Base-by-base conservation (phyloP, 768 basidiomycete genomes). In the Tubosaeta sp. region DNA sequence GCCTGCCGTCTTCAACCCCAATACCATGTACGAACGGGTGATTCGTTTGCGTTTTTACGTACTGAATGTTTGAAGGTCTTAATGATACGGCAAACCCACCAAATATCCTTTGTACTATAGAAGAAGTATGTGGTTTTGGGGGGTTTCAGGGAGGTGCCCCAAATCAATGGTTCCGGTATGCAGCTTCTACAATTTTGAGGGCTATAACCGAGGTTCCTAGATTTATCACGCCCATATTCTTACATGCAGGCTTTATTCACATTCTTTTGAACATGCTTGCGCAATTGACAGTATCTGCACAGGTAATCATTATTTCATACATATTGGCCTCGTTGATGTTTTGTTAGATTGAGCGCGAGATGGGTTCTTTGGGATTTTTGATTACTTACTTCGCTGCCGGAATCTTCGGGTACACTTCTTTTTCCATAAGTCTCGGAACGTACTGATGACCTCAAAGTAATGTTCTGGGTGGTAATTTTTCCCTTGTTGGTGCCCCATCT, bases 201-300 rank as follows among this genome's bases (percentile, higher is more conserved):
- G 75, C 72, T 78, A 21, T 59, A 44, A 64, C 39, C 16, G 35
- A 6, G 27, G 40, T 6, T 27, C 45, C 29, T 58, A 88, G 90
- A 55, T 94, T 94, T 63, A 86, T 94, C 58, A 83, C 85, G 2
- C 80, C 94, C 9, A 87, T 95, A 45, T 96, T 98, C 64, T 70
- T 97, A 6, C 95, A 98, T 59, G 96, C 92, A 11, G 95, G 95
- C n/a, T 76, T 99, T 51, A 75, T 99, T n/a, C 95, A 99, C 65
- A 76, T 95, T 31, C 57, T 86, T 4, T 63, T 99, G 53, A 99
- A 99, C 64, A 87, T 97, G 84, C 65, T 94, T 25, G 94, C 86
- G 13, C 94, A 95, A 59, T 66, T 88, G 50, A 81, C 80, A 0
- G 71, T 88, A n/a, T 87, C 86, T 7, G 88, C 86, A 31, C 84